These are phyloP conservation scores for Moricandia moricandioides DNA, from an alignment of 345 rosid species.

Conservation along the genomic window DNA sequence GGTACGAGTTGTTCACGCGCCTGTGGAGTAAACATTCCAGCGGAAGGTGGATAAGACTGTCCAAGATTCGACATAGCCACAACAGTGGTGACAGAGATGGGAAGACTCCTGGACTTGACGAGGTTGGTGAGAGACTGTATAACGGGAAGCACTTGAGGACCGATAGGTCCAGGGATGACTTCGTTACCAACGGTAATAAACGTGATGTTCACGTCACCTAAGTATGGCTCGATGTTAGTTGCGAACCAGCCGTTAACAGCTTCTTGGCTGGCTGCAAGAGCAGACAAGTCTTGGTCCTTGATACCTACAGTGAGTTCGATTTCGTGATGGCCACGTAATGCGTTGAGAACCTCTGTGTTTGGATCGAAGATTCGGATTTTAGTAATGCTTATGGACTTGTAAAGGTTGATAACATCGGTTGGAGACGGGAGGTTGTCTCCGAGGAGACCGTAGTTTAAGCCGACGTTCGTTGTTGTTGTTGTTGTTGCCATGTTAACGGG, in stretches of 20 bases:
- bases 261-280: constrained; percentile 21
- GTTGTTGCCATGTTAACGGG: background rate
- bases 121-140: constrained; percentile 32
- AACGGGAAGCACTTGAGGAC: constrained; percentile 27
- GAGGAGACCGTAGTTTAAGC: constrained; percentile 42
- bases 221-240: constrained; percentile 30
- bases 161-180: constrained; percentile 35
- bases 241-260: constrained; percentile 33
- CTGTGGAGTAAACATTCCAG: constrained; percentile 19
- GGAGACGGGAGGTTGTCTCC: constrained; percentile 50
- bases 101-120: constrained; percentile 4
- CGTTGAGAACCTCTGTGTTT: constrained; percentile 29
- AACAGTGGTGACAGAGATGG: constrained; percentile 29
- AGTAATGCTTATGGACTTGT: constrained; percentile 22
- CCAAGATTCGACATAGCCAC: constrained; percentile 13
- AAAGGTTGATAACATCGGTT: constrained; percentile 34
- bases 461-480: constrained; percentile 13
- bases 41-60: constrained; percentile 44
- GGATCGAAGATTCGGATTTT: constrained; percentile 44
- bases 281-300: constrained; percentile 34
- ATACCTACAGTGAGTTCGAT: constrained; percentile 34
- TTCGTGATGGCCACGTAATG: constrained; percentile 26
- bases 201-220: constrained; percentile 30
- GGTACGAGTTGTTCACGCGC: constrained; percentile 4
- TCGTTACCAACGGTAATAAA: constrained; percentile 43